Conservation (phyloP, 1,284 basidiomycete genomes). For the Cutaneotrichosporon sp. region DNA sequence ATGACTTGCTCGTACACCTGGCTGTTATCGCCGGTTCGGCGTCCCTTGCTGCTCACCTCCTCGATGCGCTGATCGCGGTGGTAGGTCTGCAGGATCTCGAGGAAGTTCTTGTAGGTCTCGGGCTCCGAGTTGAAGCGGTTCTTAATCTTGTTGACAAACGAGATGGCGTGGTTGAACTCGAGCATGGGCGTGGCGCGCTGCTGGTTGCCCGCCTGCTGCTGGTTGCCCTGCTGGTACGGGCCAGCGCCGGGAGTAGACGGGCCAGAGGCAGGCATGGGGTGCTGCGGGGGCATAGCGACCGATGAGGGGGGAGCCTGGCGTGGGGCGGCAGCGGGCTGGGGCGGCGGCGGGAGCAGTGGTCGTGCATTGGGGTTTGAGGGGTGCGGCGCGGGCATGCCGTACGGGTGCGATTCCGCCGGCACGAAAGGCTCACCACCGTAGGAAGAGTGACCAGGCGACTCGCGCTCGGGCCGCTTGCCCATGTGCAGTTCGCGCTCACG, state of each 20-base stretch:
- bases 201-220: slow-evolving; percentile 20
- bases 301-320: slow-evolving; percentile 36
- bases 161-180: slow-evolving; percentile 97
- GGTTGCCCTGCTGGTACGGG: not conserved
- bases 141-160: slow-evolving; percentile 99
- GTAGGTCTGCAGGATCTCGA: slow-evolving; percentile 97
- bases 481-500: slow-evolving; percentile 3
- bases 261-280: slow-evolving; percentile 34
- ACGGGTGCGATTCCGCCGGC: slow-evolving; percentile 14
- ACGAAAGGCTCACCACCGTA: slow-evolving; percentile 8
- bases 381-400: slow-evolving; percentile 6
- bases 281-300: slow-evolving; percentile 29
- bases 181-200: slow-evolving; percentile 52
- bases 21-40: slow-evolving; percentile 19
- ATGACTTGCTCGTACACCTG: slow-evolving; percentile 93
- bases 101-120: slow-evolving; percentile 96
- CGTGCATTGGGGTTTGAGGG: no score
- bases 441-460: slow-evolving; percentile 5
- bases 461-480: slow-evolving; percentile 10
- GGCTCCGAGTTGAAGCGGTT: slow-evolving; percentile 86
- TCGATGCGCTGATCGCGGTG: slow-evolving; percentile 90
- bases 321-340: slow-evolving; percentile 38
- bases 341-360: no score
- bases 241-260: slow-evolving; percentile 45
- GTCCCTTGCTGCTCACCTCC: slow-evolving; percentile 66